Evolutionary conservation across 2,329 filamentous ascomycete species (phyloP), one percentile per base, ranked within the genome.

Genomic region (Exutisphaerella laricina): DNA sequence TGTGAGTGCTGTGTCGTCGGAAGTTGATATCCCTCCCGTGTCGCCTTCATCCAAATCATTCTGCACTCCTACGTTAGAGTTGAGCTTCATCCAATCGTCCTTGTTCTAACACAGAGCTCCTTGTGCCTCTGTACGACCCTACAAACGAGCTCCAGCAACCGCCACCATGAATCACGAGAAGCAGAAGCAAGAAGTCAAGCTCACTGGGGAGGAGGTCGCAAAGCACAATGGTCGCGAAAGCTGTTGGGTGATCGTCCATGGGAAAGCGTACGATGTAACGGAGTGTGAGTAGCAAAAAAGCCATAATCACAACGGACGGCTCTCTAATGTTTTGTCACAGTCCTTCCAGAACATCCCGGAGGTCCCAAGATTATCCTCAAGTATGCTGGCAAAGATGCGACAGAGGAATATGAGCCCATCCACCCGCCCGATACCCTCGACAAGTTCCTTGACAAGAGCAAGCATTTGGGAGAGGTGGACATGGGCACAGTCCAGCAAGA

Each of bases 301-400:
- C n/a, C 40, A 23, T 18, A 13, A 35, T 21, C 17, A 13, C 13
- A 25, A 31, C 14, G 16, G 9, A 2, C 3, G 5, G 17, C 4
- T 9, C 22, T 14, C 32, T 45, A 4, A 43, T 18, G 10, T 5
- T 18, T 13, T 20, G 33, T 10, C 21, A 12, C 38, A 55, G 50
- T 58, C 50, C 44, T 57, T 13, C 55, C 55, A 17, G 55, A 94
- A 65, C 88, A 95, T 61, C 89, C 89, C 17, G 89, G 89, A 48
- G 89, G 87, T 26, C 76, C 81, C 54, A 92, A 90, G 62, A 94
- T 97, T 64, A 97, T 98, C 59, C 77, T 98, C 53, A 95, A 95
- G 70, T 95, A 96, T 69, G 89, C 89, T 21, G 88, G 89, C 58
- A 94, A 90, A 73, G 89, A 96, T 72, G 88, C 88, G 28, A 94